These are phyloP conservation scores for Suhomyces taliae DNA, from an alignment of 1,139 yeast species.

Conservation along the genomic window DNA sequence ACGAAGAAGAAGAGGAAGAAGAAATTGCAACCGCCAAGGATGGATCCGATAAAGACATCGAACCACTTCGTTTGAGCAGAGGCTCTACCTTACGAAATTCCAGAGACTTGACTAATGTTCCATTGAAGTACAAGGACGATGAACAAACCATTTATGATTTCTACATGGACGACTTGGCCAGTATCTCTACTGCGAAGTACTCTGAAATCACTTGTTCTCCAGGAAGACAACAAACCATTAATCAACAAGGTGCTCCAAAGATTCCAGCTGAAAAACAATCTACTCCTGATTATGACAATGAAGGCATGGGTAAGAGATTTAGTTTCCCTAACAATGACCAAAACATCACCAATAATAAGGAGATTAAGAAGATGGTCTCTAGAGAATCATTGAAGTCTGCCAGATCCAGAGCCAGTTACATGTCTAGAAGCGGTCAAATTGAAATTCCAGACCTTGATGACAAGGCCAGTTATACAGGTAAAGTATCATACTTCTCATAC, in stretches of 20 bases:
- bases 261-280: not conserved
- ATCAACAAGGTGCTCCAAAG: not conserved
- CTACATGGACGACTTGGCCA: slow-evolving; percentile 13
- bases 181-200: slow-evolving; percentile 16
- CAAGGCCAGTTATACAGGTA: slow-evolving; percentile 23
- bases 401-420: slow-evolving; percentile 26
- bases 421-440: slow-evolving; percentile 38
- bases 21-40: not conserved
- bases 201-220: slow-evolving; percentile 14
- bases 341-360: slow-evolving; percentile 37
- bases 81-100: slow-evolving; percentile 7
- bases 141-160: slow-evolving; percentile 14
- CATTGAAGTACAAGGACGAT: slow-evolving; percentile 3
- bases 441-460: slow-evolving; percentile 44
- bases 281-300: slow-evolving; percentile 25
- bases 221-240: not conserved
- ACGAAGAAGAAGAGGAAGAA: not conserved
- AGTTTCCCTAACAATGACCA: slow-evolving; percentile 38
- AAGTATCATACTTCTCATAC: slow-evolving; percentile 21
- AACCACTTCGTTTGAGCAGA: slow-evolving; percentile 12
- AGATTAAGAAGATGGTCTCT: slow-evolving; percentile 18
- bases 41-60: not conserved
- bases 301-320: slow-evolving; percentile 37
- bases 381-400: slow-evolving; percentile 7
- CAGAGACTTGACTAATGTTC: not conserved